Conservation (phyloP, 2,329 filamentous ascomycete genomes). For the Knoxdaviesia capensis region DNA sequence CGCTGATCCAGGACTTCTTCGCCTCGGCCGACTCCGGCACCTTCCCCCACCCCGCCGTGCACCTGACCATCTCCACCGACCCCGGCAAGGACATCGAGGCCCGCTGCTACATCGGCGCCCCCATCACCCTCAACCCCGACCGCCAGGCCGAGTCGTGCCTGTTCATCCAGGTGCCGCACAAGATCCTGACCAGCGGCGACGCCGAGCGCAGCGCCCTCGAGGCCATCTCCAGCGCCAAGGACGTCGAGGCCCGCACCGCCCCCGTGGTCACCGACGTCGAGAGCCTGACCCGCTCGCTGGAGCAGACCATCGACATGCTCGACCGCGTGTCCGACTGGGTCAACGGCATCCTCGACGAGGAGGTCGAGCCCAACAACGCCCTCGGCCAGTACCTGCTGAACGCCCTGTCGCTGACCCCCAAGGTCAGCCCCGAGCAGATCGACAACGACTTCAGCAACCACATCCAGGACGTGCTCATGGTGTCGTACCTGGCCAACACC, state of each 20-base stretch:
- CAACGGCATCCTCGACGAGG: conserved; percentile 83
- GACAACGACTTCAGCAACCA: conserved; percentile 99
- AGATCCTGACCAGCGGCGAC: conserved; percentile 65
- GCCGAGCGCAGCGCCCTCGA: conserved; percentile 49
- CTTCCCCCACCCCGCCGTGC: conserved; percentile 90
- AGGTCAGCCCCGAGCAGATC: conserved; percentile 77
- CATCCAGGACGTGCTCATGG: conserved; percentile 95
- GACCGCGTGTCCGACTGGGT: conserved; percentile 87
- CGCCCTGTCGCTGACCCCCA: conserved; percentile 77
- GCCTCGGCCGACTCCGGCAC: conserved; percentile 91
- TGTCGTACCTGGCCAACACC: conserved; percentile 95
- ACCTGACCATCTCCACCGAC: conserved; percentile 83
- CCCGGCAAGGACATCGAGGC: conserved; percentile 78
- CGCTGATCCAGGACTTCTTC: conserved; percentile 99
- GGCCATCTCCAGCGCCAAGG: conserved; percentile 64
- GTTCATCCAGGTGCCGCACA: conserved; percentile 93
- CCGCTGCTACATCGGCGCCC: conserved; percentile 84
- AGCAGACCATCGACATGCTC: conserved; percentile 74
- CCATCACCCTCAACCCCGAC: conserved; percentile 87
- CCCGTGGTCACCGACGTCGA: conserved; percentile 76
- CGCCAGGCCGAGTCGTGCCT: conserved; percentile 88
- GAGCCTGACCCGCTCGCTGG: conserved; percentile 63
- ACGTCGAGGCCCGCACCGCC: conserved; percentile 53
- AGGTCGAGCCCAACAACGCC: conserved; percentile 71
- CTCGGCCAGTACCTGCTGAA: conserved; percentile 92